Base-by-base conservation (phyloP, 176 grass and related monocot genomes). In the Aegilops longissima region DNA sequence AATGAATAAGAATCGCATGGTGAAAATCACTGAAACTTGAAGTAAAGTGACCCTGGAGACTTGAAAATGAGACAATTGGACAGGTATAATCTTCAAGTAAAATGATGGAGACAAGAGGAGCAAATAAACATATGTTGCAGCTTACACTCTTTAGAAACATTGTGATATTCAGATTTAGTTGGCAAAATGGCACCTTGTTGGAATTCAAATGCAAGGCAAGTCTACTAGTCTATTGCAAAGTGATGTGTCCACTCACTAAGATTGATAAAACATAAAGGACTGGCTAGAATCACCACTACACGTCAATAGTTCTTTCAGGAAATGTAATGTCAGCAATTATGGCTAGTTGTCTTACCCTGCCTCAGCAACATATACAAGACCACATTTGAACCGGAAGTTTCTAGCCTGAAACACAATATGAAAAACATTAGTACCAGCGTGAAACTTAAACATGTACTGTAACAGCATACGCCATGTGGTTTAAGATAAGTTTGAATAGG, bases 341-440 rank as follows among this genome's bases (percentile, higher is more conserved):
- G 31, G 61, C 52, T 76, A 80, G 39, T 80, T 84, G 42, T 65
- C 88, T 88, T 92, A 99, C 97, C 97, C 97, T 84, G 94, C 89
- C 70, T 99, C 97, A 21, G 94, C 97, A 91, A 99, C 97, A 91
- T 99, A 96, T 74, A 99, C 97, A 30, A 99, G 97, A 82, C 94
- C 97, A 79, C 97, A 99, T 92, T 99, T 96, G 89, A 99, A 99
- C 61, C 97, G 90, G 61, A 99, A 99, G 85, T 99, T 99, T 87
- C 97, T 86, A 78, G 94, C 97, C 97, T 99, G 90, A 87, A 90
- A 86, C 69, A 49, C 18, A 29, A 92, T 44, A 68, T 40, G 73
- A 66, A 65, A 21, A 66, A 82, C 13, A 77, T 87, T 49, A 80
- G 70, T 52, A 66, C 42, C 23, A 27, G 45, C 64, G 25, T 36